Percentiles rank a stretch among this genome's conserved stretches.
Conservation (phyloP, 1,139 yeast species). For the Blastobotrys raffinosifermentans region DNA sequence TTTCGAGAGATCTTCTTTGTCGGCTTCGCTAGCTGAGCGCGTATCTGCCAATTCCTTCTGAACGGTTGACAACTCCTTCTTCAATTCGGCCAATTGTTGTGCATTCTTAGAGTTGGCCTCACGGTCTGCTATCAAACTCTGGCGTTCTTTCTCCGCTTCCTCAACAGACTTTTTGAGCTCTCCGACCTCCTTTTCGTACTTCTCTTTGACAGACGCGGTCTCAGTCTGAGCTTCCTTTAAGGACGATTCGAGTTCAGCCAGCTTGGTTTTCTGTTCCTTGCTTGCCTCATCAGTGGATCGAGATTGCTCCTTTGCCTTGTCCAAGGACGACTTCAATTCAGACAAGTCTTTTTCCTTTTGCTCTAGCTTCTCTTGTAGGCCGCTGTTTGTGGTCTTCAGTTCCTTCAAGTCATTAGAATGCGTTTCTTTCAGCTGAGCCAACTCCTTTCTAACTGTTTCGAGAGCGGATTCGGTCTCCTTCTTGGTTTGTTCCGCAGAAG, state of each 20-base stretch:
- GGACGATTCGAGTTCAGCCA: no score
- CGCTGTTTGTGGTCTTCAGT: neutral
- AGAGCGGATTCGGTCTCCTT: constrained; percentile 3
- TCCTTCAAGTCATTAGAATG: constrained; percentile 7
- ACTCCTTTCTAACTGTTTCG: constrained; percentile 5
- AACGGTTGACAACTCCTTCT: constrained; percentile 6
- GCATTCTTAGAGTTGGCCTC: constrained; percentile 1
- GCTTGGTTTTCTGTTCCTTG: constrained; percentile 5
- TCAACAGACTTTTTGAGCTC: constrained; percentile 14
- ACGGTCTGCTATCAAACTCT: no score
- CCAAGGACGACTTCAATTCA: constrained; percentile 1
- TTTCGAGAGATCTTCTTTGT: constrained; percentile 10
- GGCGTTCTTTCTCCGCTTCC: constrained; percentile 3
- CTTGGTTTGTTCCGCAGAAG: neutral
- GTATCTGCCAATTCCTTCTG: constrained; percentile 5
- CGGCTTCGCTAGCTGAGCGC: constrained; percentile 9
- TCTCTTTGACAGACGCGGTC: constrained; percentile 31
- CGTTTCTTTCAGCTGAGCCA: constrained; percentile 10
- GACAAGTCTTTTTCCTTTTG: constrained; percentile 4
- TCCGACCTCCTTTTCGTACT: constrained; percentile 15
- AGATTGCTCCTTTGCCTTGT: constrained; percentile 9
- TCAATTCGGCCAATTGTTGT: constrained; percentile 6
- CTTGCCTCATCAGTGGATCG: no score
- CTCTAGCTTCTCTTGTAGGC: constrained; percentile 4
- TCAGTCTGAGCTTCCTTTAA: constrained; percentile 9